These are phyloP conservation scores for Euphorbia peplus DNA, from an alignment of 345 rosid species.

Conservation along the genomic window DNA sequence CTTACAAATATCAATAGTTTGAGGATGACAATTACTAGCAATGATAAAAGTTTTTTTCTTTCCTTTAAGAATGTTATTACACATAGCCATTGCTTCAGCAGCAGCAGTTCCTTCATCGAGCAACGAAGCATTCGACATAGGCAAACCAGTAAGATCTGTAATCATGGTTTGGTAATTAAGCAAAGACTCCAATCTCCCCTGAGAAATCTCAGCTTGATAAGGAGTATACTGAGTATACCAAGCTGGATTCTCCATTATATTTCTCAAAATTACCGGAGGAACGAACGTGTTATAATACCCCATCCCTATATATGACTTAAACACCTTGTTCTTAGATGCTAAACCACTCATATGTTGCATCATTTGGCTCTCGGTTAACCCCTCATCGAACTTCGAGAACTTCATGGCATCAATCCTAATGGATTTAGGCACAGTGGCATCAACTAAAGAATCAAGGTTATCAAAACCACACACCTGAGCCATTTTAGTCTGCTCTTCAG, in stretches of 20 bases:
- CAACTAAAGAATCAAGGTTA: constrained; percentile 61
- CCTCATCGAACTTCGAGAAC: constrained; percentile 80
- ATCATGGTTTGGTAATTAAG: constrained; percentile 89
- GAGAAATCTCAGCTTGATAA: constrained; percentile 95
- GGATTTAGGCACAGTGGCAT: constrained; percentile 96
- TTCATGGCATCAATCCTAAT: constrained; percentile 81
- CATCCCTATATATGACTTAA: constrained; percentile 90
- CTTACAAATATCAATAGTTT: constrained; percentile 88
- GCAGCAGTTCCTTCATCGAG: constrained; percentile 98
- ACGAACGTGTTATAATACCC: constrained; percentile 87
- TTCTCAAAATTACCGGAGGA: constrained; percentile 91
- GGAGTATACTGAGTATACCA: constrained; percentile 99
- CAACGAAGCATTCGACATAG: constrained; percentile 93
- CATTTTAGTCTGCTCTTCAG: constrained; percentile 81
- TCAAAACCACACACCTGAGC: constrained; percentile 67
- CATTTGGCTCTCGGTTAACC: constrained; percentile 90
- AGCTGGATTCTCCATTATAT: constrained; percentile 94
- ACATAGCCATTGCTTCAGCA: constrained; percentile 99
- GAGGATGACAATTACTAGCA: constrained; percentile 85
- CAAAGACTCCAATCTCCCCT: constrained; percentile 85
- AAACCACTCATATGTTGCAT: constrained; percentile 64
- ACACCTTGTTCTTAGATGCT: constrained; percentile 79
- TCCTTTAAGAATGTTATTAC: constrained; percentile 81
- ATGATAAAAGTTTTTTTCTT: constrained; percentile 91
- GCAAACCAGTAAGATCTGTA: constrained; percentile 85